A percentile compares a stretch with the other conserved stretches of the same genome.
Conservation (phyloP, 1,284 basidiomycete genomes). For the Leccinum subrobustum region DNA sequence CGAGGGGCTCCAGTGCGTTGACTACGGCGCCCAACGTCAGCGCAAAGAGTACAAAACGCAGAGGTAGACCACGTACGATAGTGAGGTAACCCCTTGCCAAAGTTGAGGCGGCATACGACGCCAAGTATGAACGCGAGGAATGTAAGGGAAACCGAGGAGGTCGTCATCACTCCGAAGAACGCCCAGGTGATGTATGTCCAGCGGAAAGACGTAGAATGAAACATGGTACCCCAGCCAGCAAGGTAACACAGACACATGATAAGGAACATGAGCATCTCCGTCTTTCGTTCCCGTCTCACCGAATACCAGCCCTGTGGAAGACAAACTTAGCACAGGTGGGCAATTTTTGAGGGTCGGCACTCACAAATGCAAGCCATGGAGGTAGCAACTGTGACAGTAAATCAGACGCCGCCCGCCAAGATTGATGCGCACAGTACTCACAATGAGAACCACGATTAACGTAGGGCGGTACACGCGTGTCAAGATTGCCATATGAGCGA, state of each 20-base stretch:
- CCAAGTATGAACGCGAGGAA: slow-evolving; percentile 43
- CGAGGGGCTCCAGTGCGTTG: slow-evolving; percentile 50
- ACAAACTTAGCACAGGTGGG: slow-evolving; percentile 13
- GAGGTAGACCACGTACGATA: slow-evolving; percentile 50
- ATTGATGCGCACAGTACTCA: slow-evolving; percentile 37
- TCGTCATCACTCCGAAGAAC: slow-evolving; percentile 68
- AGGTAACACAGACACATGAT: slow-evolving; percentile 58
- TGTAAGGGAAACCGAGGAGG: slow-evolving; percentile 57
- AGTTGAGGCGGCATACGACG: slow-evolving; percentile 66
- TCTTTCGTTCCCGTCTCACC: slow-evolving; percentile 61
- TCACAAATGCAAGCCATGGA: slow-evolving; percentile 64
- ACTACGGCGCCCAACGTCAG: slow-evolving; percentile 40
- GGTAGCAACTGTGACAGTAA: slow-evolving; percentile 49
- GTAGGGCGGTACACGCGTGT: slow-evolving; percentile 50
- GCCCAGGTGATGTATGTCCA: slow-evolving; percentile 73
- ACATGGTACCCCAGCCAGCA: slow-evolving; percentile 69
- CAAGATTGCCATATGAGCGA: slow-evolving; percentile 49
- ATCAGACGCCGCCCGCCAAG: slow-evolving; percentile 5
- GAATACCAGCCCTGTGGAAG: slow-evolving; percentile 65
- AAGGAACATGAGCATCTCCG: slow-evolving; percentile 63
- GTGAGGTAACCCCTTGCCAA: slow-evolving; percentile 66
- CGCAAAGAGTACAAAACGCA: background rate
- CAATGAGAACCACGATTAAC: slow-evolving; percentile 55
- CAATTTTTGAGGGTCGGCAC: slow-evolving; percentile 16
- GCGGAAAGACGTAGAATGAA: slow-evolving; percentile 66